Evolutionary conservation across 768 basidiomycete species (phyloP), one percentile per base, ranked within the genome.

Genomic region (Xerocomus brunneocitrinus): DNA sequence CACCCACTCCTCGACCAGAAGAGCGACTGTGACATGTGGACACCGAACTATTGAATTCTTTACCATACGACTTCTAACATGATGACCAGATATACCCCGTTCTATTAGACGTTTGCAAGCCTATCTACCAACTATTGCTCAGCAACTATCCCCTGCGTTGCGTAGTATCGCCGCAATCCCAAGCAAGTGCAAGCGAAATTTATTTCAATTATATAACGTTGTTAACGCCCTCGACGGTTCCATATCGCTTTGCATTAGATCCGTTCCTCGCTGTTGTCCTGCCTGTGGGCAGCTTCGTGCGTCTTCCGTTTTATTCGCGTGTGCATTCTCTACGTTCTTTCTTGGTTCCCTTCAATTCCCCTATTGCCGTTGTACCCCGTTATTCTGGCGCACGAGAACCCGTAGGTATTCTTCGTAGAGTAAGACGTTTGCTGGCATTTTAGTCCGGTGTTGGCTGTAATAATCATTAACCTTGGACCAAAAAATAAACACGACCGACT

Each of bases 1-100:
- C 77, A 40, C 75, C 77, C 3, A 79, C 78, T 1, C 77, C 78
- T 13, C 59, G 65, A 61, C 68, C 54, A 32, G 71, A 72, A 52
- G 70, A 70, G 59, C 60, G 65, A 52, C 50, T 36, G 65, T 70
- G 60, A 71, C 39, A 44, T 41, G 27, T 45, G 58, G 50, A 57
- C 50, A 41, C 40, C 49, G 44, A 47, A 56, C 55, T 59, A 60
- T 55, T 32, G 57, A 60, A 63, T 55, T 40, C 49, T 57, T 57
- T 69, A 69, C 52, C 55, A 52, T 71, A 69, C 63, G 68, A 71
- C 66, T 58, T 56, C 62, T 69, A 64, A 69, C 59, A 63, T 61
- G 67, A 71, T 60, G 63, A 65, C 51, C 59, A 58, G 50, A 58
- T 69, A 71, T 69, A 69, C 62, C 66, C 58, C 56, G 46, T 69